These are phyloP conservation scores for Alternaria sp. DNA, from an alignment of 2,329 filamentous ascomycete genomes.

Conservation along the genomic window DNA sequence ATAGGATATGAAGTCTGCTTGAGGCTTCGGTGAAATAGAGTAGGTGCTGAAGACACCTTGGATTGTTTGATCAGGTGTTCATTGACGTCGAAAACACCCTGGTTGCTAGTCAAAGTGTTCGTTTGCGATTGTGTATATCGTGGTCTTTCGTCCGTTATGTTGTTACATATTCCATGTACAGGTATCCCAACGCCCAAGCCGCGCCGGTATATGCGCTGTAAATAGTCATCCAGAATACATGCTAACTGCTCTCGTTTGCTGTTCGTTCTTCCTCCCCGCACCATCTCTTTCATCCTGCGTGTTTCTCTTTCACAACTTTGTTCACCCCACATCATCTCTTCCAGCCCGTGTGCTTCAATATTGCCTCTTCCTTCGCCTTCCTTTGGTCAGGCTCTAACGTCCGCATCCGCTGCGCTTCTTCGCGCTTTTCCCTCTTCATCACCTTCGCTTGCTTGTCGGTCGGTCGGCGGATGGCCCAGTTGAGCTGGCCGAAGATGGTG, in stretches of 20 bases:
- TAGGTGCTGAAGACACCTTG: background rate
- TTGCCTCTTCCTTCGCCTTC: slow-evolving; percentile 33
- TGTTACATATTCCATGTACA: slow-evolving; percentile 17
- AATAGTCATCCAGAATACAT: background rate
- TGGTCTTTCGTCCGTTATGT: slow-evolving; percentile 8
- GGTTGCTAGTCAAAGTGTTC: too few species aligned
- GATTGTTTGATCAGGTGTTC: background rate
- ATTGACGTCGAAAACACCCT: too few species aligned
- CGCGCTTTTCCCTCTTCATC: slow-evolving; percentile 27
- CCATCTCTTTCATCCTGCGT: slow-evolving; percentile 34
- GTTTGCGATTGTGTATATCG: background rate
- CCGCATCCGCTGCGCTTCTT: slow-evolving; percentile 19
- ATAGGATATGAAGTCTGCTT: background rate
- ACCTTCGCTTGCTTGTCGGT: slow-evolving; percentile 42
- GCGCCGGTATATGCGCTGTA: background rate
- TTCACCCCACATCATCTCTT: slow-evolving; percentile 15
- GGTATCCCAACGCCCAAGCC: slow-evolving; percentile 1
- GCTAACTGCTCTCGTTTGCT: background rate
- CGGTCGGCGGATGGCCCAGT: slow-evolving; percentile 33
- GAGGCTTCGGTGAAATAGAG: background rate
- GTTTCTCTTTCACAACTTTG: slow-evolving; percentile 8
- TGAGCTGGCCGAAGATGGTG: slow-evolving; percentile 39
- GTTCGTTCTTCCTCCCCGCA: background rate
- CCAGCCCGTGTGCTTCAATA: slow-evolving; percentile 40
- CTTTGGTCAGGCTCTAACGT: slow-evolving; percentile 28